phyloP scores from a whole-genome alignment of 2,329 filamentous ascomycete genomes.

The Scolecobasidium constrictum region DNA sequence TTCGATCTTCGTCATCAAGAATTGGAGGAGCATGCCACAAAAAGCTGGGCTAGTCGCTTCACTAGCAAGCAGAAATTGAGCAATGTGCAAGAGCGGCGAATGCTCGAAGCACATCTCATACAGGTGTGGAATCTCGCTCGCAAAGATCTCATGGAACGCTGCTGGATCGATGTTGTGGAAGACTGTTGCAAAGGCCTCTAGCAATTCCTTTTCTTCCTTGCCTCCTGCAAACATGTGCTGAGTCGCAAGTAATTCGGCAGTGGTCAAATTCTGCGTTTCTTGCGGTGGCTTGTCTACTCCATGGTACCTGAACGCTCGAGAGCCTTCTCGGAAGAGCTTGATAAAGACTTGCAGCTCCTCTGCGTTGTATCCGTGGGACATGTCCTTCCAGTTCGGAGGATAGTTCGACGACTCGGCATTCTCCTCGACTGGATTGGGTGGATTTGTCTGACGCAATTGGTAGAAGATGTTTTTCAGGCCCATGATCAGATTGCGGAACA shows the following conservation, averaged over 20 bases:
- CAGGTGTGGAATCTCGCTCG: slow-evolving; percentile 89
- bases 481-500: slow-evolving; percentile 94
- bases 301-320: slow-evolving; percentile 94
- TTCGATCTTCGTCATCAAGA: slow-evolving; percentile 92
- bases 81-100: slow-evolving; percentile 83
- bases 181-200: slow-evolving; percentile 95
- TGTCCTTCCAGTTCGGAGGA: slow-evolving; percentile 85
- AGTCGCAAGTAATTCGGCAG: slow-evolving; percentile 86
- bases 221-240: slow-evolving; percentile 89
- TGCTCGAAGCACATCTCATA: slow-evolving; percentile 99
- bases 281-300: slow-evolving; percentile 69
- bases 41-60: slow-evolving; percentile 97
- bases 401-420: slow-evolving; percentile 64
- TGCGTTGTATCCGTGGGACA: slow-evolving; percentile 91
- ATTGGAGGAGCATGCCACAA: slow-evolving; percentile 94
- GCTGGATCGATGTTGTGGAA: slow-evolving; percentile 98
- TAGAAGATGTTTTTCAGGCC: slow-evolving; percentile 96
- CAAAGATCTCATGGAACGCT: slow-evolving; percentile 97
- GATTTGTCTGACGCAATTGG: slow-evolving; percentile 84
- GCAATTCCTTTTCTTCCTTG: slow-evolving; percentile 92
- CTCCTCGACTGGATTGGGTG: slow-evolving; percentile 38
- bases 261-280: slow-evolving; percentile 66
- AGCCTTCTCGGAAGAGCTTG: slow-evolving; percentile 94
- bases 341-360: slow-evolving; percentile 95
- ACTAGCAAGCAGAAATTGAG: slow-evolving; percentile 97